Conservation (phyloP, 2,329 filamentous ascomycete species). For the Cordyceps militaris region DNA sequence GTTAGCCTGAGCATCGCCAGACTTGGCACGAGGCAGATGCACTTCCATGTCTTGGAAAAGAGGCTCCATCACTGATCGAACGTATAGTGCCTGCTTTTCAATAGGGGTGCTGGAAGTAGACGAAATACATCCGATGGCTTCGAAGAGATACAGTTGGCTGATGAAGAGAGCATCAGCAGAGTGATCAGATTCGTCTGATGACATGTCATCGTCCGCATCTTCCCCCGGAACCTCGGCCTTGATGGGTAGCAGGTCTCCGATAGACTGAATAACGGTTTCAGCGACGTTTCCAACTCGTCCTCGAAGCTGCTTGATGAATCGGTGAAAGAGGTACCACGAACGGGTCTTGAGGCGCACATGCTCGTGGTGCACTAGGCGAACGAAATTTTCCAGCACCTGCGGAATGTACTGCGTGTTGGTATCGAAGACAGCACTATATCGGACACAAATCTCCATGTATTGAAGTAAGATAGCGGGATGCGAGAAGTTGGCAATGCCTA, state of each 20-base stretch:
- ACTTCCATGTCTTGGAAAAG: constrained; percentile 84
- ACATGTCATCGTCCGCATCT: constrained; percentile 83
- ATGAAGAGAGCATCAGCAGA: constrained; percentile 87
- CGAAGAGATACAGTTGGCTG: constrained; percentile 87
- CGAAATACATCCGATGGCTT: constrained; percentile 87
- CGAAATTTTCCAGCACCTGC: constrained; percentile 83
- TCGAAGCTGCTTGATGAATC: constrained; percentile 82
- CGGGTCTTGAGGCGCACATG: constrained; percentile 81
- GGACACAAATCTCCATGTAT: constrained; percentile 97
- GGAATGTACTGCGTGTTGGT: constrained; percentile 74
- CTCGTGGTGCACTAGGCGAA: constrained; percentile 80
- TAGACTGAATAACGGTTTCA: constrained; percentile 83
- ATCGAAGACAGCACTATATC: constrained; percentile 91
- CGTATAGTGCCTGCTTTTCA: constrained; percentile 82
- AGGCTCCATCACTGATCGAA: constrained; percentile 80
- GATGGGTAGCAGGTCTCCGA: constrained; percentile 81
- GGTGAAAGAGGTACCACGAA: constrained; percentile 95
- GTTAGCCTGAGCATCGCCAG: constrained; percentile 72
- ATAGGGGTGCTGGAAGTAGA: constrained; percentile 70
- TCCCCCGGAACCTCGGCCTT: constrained; percentile 78
- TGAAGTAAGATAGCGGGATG: constrained; percentile 91
- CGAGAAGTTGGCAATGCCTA: constrained; percentile 75
- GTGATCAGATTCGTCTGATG: constrained; percentile 84
- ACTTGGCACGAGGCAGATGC: constrained; percentile 67
- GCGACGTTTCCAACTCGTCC: constrained; percentile 81